phyloP scores from a whole-genome alignment of 768 basidiomycete genomes.

The Termitomyces titanicus region DNA sequence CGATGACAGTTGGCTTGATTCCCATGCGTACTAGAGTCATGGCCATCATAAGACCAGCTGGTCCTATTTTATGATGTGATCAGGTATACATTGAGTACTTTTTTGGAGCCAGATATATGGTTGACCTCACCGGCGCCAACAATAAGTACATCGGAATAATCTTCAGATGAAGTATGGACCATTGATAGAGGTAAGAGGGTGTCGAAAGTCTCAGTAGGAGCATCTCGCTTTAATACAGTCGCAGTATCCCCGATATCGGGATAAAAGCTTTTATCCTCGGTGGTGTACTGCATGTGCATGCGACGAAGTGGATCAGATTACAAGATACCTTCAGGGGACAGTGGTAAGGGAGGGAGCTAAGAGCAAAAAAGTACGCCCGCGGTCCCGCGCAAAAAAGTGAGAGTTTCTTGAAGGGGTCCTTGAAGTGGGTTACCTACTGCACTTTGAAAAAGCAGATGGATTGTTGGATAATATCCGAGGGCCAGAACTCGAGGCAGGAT shows the following conservation, averaged over 20 bases:
- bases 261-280: constrained; percentile 9
- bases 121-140: constrained; percentile 11
- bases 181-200: background rate
- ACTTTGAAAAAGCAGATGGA: background rate
- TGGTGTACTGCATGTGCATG: constrained; percentile 6
- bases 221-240: constrained; percentile 5
- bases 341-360: background rate
- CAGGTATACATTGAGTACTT: background rate
- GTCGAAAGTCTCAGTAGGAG: background rate
- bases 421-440: constrained; percentile 6
- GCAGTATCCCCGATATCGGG: background rate
- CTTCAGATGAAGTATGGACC: constrained; percentile 11
- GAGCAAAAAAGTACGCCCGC: constrained; percentile 4
- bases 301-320: constrained; percentile 6
- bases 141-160: constrained; percentile 12
- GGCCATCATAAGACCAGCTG: constrained; percentile 14
- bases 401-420: background rate
- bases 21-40: constrained; percentile 15
- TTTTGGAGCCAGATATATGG: background rate
- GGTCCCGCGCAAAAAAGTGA: constrained; percentile 6
- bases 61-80: background rate
- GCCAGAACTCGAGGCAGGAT: background rate
- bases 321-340: constrained; percentile 4
- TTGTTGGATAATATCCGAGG: constrained; percentile 2
- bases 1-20: constrained; percentile 9